Evolutionary conservation across 1,284 basidiomycete species (phyloP).

Genomic region (Microbotryum scabiosae): DNA sequence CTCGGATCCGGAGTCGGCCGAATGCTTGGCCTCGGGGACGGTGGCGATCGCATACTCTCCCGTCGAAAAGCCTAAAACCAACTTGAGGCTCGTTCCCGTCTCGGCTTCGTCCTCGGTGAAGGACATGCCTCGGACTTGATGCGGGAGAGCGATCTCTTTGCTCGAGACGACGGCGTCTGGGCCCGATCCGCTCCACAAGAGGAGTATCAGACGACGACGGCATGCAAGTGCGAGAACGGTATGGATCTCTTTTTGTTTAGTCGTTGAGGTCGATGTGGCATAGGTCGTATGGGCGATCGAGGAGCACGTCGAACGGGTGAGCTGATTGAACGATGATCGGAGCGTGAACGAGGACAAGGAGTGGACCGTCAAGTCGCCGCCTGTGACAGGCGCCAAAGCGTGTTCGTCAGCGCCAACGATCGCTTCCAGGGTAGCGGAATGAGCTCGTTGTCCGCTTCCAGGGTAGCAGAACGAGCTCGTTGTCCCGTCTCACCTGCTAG

Average conservation of each 20-base stretch:
- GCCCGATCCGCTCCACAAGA: slow-evolving; percentile 53
- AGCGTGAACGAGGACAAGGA: slow-evolving; percentile 12
- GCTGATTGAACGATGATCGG: slow-evolving; percentile 15
- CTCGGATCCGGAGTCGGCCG: background rate
- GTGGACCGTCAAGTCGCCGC: slow-evolving; percentile 23
- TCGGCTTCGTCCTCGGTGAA: slow-evolving; percentile 16
- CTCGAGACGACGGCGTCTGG: slow-evolving; percentile 67
- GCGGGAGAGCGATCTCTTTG: slow-evolving; percentile 68
- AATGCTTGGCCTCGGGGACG: slow-evolving; percentile 37
- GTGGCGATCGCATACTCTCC: slow-evolving; percentile 69
- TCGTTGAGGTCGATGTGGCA: background rate
- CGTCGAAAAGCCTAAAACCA: slow-evolving; percentile 67
- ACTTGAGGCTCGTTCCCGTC: slow-evolving; percentile 47
- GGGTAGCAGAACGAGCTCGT: background rate
- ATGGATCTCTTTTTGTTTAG: slow-evolving; percentile 41
- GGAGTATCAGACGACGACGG: slow-evolving; percentile 71
- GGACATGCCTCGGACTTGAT: slow-evolving; percentile 42
- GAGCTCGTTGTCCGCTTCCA: background rate
- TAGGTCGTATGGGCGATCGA: slow-evolving; percentile 17
- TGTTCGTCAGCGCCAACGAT: background rate
- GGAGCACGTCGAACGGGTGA: slow-evolving; percentile 6
- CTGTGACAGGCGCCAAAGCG: background rate
- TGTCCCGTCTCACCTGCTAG: slow-evolving; percentile 58
- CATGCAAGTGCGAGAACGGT: slow-evolving; percentile 78
- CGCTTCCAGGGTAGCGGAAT: background rate